These are phyloP conservation scores for Lactuca sativa DNA, from an alignment of 129 eudicot genomes.

Conservation along the genomic window DNA sequence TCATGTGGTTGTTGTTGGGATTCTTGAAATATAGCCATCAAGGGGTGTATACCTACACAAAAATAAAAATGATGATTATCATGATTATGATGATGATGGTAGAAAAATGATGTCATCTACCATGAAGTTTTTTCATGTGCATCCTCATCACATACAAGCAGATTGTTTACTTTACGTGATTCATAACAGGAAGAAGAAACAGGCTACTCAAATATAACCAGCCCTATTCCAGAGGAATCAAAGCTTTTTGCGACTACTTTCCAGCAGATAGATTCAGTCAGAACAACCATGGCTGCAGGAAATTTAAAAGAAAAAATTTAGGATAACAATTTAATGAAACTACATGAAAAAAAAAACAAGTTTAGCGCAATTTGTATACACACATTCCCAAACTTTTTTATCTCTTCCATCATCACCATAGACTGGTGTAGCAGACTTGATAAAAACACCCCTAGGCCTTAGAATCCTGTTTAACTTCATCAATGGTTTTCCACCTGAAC, in stretches of 20 bases:
- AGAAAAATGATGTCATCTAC: slow-evolving; percentile 38
- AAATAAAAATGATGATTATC: too few relatives aligned
- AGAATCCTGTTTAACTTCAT: slow-evolving; percentile 86
- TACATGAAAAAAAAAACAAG: too few relatives aligned
- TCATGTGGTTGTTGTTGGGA: slow-evolving; percentile 46
- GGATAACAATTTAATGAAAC: too few relatives aligned
- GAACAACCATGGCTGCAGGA: slow-evolving; percentile 83
- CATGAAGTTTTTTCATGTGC: slow-evolving; percentile 61
- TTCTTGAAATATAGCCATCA: slow-evolving; percentile 64
- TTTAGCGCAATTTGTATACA: too few relatives aligned
- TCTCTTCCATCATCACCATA: slow-evolving; percentile 70
- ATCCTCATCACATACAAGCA: slow-evolving; percentile 62
- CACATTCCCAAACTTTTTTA: slow-evolving; percentile 74
- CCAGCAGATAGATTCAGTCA: slow-evolving; percentile 90
- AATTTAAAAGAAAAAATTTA: slow-evolving; percentile 7
- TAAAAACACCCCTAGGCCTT: slow-evolving; percentile 94
- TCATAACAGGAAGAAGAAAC: slow-evolving; percentile 69
- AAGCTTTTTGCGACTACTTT: slow-evolving; percentile 68
- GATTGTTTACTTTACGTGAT: slow-evolving; percentile 56
- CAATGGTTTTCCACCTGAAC: slow-evolving; percentile 94
- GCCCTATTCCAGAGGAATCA: slow-evolving; percentile 64
- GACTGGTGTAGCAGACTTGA: slow-evolving; percentile 99
- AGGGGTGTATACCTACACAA: slow-evolving; percentile 83
- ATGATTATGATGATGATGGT: background rate
- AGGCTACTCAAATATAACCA: slow-evolving; percentile 93